These are phyloP conservation scores for Wallacemonas sp. DNA, from an alignment of 208 protist genomes.

Conservation along the genomic window DNA sequence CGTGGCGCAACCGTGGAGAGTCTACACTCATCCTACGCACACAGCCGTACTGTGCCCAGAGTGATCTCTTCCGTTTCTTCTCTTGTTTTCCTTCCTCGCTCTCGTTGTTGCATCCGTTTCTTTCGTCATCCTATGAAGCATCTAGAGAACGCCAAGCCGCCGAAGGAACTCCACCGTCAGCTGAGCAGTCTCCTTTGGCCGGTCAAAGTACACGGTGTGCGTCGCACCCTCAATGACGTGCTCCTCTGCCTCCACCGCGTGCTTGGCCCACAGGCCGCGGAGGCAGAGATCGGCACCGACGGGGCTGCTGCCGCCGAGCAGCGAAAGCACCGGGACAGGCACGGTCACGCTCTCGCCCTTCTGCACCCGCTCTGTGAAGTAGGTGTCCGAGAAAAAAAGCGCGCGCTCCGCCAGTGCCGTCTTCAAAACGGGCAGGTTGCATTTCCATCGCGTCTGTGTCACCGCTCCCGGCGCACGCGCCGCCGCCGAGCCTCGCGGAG, in stretches of 20 bases:
- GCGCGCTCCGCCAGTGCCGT: conserved; percentile 28
- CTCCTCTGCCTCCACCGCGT: conserved; percentile 34
- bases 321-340: conserved; percentile 40
- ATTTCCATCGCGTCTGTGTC: conserved; percentile 39
- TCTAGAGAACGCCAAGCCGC: conserved; percentile 11
- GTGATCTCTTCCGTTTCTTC: too few relatives aligned
- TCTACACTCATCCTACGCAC: too few relatives aligned
- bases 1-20: too few relatives aligned
- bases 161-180: conserved; percentile 35
- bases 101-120: too few relatives aligned
- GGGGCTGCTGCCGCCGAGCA: conserved; percentile 53
- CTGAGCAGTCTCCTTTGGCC: conserved; percentile 31
- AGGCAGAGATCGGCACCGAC: conserved; percentile 32
- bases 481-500: conserved; percentile 15
- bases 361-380: conserved; percentile 12
- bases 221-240: conserved; percentile 46
- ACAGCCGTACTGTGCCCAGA: too few relatives aligned
- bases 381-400: conserved; percentile 46
- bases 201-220: conserved; percentile 64
- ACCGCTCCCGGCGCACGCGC: not conserved
- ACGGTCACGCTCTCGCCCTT: conserved; percentile 8
- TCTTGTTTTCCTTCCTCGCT: too few relatives aligned
- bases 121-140: too few relatives aligned
- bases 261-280: conserved; percentile 33
- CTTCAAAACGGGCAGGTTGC: conserved; percentile 53